phyloP scores from a whole-genome alignment of 2,329 filamentous ascomycete species.

The Emergomyces pasteurianus region DNA sequence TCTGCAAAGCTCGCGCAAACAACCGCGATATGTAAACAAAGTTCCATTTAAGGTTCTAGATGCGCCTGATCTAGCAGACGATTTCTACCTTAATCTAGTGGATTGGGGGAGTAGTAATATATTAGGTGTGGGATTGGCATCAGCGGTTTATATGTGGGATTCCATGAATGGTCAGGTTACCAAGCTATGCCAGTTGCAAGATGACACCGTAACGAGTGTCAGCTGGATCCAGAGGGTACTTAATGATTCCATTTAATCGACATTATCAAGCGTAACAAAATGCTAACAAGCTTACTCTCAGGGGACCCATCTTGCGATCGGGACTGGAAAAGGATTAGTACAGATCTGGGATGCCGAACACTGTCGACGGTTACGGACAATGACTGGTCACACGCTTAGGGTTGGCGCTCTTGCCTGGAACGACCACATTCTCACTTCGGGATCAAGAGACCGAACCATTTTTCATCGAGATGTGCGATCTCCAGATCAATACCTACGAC shows the following conservation, averaged over 20 bases:
- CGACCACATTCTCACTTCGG: slow-evolving; percentile 90
- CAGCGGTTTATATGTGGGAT: slow-evolving; percentile 98
- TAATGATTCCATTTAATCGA: neutral
- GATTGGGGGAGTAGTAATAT: slow-evolving; percentile 97
- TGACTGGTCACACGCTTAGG: slow-evolving; percentile 89
- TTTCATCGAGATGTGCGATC: slow-evolving; percentile 92
- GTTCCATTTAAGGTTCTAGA: slow-evolving; percentile 97
- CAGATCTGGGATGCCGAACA: slow-evolving; percentile 97
- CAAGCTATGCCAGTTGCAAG: slow-evolving; percentile 81
- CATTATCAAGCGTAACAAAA: neutral
- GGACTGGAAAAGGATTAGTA: slow-evolving; percentile 85
- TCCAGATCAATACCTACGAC: slow-evolving; percentile 78
- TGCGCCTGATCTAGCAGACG: slow-evolving; percentile 87
- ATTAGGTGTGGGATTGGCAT: slow-evolving; percentile 80
- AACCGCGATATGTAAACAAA: slow-evolving; percentile 82
- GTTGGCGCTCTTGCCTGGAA: slow-evolving; percentile 97
- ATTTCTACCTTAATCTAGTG: slow-evolving; percentile 94
- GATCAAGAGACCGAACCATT: slow-evolving; percentile 83
- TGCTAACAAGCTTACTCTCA: slow-evolving; percentile 18
- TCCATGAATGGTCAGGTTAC: slow-evolving; percentile 82
- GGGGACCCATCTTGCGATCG: slow-evolving; percentile 89
- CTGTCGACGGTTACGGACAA: slow-evolving; percentile 73
- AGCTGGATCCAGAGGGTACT: slow-evolving; percentile 85
- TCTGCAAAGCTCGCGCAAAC: slow-evolving; percentile 77
- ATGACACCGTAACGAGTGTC: slow-evolving; percentile 92